These are phyloP conservation scores for Verticillium klebahnii DNA, from an alignment of 2,329 filamentous ascomycete genomes.

Conservation along the genomic window DNA sequence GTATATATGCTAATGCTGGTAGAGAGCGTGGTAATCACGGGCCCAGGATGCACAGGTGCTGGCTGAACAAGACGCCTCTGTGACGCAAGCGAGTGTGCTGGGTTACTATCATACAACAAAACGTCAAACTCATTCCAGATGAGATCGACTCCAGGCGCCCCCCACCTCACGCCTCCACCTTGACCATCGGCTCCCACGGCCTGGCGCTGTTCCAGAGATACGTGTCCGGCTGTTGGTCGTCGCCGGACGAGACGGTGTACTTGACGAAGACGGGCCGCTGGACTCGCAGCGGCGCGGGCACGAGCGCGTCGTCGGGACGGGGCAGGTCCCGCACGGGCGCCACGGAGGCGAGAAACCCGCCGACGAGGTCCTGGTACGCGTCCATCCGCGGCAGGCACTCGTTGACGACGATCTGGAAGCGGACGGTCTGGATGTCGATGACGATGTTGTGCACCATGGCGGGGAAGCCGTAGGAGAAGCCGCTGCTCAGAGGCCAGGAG, in stretches of 20 bases:
- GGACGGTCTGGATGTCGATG: conserved; percentile 32
- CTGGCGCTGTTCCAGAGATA: conserved; percentile 36
- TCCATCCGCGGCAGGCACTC: conserved; percentile 27
- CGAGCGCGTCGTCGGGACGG: neutral
- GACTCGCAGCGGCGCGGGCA: neutral
- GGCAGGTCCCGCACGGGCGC: neutral
- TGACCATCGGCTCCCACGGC: conserved; percentile 40
- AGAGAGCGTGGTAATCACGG: neutral
- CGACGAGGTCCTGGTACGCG: conserved; percentile 26
- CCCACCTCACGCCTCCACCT: conserved; percentile 23
- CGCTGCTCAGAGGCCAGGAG: conserved; percentile 29
- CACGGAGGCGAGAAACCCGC: conserved; percentile 20
- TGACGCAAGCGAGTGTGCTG: neutral
- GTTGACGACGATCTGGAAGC: conserved; percentile 34
- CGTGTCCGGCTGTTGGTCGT: conserved; percentile 25
- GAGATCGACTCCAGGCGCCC: neutral
- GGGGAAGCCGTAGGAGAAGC: conserved; percentile 27
- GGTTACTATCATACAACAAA: neutral
- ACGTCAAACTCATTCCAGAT: neutral
- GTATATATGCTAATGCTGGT: neutral
- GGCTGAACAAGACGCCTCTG: neutral
- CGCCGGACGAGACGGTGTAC: conserved; percentile 21
- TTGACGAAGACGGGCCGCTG: conserved; percentile 29
- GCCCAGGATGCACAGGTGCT: neutral
- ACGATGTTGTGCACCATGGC: conserved; percentile 26